Evolutionary conservation across 306 rosid species (phyloP), one percentile per base, ranked within the genome.

Genomic region (Adenanthera pavonina): DNA sequence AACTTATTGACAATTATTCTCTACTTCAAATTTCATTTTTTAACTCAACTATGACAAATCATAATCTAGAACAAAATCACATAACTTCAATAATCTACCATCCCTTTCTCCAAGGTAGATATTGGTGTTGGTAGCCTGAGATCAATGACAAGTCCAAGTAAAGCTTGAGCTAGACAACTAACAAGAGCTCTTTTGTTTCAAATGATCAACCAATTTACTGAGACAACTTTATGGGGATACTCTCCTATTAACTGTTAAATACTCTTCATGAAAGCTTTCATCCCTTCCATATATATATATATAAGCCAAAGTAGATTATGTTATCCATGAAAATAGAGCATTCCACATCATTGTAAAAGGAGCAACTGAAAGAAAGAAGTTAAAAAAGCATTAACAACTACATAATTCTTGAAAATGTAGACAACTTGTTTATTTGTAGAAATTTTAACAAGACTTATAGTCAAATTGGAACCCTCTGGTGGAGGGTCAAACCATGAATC

Each of bases 181-280:
- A 91, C 93, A 80, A 95, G 85, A 68, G 99, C 89, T 88, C 89
- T 79, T 92, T 93, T 87, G 93, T 95, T 89, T 95, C 98, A 64
- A 88, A 85, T 53, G 99, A 92, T 36, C 97, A 93, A 78, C 97
- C 96, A 0, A 90, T 89, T 97, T 77, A 82, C 75, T 87, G 90
- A 93, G 71, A 86, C 84, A 84, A 83, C 86, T 91, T 90, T 92
- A 48, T 36, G 25, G 53, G 91, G 90, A 89, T 90, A 95, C 81
- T 89, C 93, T 89, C 77, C 92, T 93, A 69, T 92, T 89, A 70
- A 93, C 85, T 15, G 83, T 82, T 54, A 82, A 81, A 81, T 89
- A 95, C 43, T 93, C 96, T 82, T 92, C 98, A 72, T 92, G 97
- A 79, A 56, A 83, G 80, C 86, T 93, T 57, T 92, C 99, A 66